Evolutionary conservation across 257 asterid species (phyloP).

Genomic region (Nicotiana tabacum): DNA sequence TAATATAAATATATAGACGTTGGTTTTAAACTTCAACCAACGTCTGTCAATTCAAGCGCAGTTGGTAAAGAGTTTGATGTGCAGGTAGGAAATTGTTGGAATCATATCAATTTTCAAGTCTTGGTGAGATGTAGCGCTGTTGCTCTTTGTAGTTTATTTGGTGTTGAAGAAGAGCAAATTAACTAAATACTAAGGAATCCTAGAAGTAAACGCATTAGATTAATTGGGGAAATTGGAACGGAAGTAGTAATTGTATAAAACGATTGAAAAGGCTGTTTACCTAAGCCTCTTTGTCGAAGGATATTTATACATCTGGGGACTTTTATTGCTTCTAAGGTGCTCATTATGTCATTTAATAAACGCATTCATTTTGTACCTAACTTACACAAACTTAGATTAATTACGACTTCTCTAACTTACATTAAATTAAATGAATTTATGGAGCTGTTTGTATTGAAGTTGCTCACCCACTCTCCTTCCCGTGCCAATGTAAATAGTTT

Average conservation of each 20-base stretch:
- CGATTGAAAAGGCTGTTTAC: conserved; percentile 18
- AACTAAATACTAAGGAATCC: not conserved
- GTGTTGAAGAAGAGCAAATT: not conserved
- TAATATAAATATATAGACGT: too few relatives aligned
- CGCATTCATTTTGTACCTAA: conserved; percentile 50
- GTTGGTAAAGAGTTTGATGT: not conserved
- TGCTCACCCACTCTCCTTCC: not conserved
- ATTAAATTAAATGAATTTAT: conserved; percentile 6
- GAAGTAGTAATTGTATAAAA: conserved; percentile 2
- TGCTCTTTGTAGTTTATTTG: not conserved
- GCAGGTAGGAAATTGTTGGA: not conserved
- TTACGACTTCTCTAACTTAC: conserved; percentile 12
- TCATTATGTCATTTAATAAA: conserved; percentile 40
- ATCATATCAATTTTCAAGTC: not conserved
- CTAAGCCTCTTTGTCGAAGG: not conserved
- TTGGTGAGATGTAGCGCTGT: not conserved
- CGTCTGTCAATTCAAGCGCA: not conserved
- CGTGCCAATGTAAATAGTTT: not conserved
- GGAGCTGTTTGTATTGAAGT: not conserved
- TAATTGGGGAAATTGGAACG: conserved; percentile 3
- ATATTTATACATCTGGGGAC: not conserved
- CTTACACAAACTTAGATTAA: conserved; percentile 27
- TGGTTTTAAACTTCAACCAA: not conserved
- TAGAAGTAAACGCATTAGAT: not conserved
- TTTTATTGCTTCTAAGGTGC: conserved; percentile 20